Conservation (phyloP, 1,284 basidiomycete genomes). For the Rugosomyces carneus region DNA sequence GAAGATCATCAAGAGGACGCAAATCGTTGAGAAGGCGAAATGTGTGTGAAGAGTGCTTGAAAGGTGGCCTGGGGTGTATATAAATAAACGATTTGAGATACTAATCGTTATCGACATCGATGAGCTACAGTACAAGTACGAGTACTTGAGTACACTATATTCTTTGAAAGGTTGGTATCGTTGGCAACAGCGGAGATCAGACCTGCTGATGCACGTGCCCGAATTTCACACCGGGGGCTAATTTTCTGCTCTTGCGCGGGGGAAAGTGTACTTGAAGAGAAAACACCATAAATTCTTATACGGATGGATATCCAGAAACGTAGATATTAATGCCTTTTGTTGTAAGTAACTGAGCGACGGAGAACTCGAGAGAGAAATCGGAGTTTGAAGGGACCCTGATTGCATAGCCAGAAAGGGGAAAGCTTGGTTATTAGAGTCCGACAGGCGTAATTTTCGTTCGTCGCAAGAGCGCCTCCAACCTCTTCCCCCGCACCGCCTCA, state of each 20-base stretch:
- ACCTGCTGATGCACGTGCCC: conserved; percentile 12
- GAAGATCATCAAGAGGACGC: background rate
- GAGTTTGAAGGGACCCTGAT: conserved; percentile 17
- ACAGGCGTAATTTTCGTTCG: conserved; percentile 16
- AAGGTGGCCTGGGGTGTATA: no score
- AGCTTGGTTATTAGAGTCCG: conserved; percentile 14
- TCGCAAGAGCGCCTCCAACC: conserved; percentile 2
- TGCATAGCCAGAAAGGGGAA: conserved; percentile 13
- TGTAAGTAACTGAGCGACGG: no score
- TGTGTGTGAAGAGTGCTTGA: no score
- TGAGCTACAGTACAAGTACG: no score
- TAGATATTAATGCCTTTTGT: no score
- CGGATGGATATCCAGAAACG: background rate
- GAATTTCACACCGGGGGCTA: background rate
- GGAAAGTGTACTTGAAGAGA: no score
- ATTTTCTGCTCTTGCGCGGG: no score
- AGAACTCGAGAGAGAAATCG: conserved; percentile 4
- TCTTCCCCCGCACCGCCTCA: conserved; percentile 1
- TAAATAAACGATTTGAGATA: no score
- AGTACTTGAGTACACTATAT: no score
- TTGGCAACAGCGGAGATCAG: conserved; percentile 12
- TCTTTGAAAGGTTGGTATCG: conserved; percentile 6
- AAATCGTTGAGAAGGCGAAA: no score
- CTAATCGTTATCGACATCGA: conserved; percentile 19
- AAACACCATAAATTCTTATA: background rate